phyloP scores from a whole-genome alignment of 2,329 filamentous ascomycete genomes.

The Akanthomyces lecanii region DNA sequence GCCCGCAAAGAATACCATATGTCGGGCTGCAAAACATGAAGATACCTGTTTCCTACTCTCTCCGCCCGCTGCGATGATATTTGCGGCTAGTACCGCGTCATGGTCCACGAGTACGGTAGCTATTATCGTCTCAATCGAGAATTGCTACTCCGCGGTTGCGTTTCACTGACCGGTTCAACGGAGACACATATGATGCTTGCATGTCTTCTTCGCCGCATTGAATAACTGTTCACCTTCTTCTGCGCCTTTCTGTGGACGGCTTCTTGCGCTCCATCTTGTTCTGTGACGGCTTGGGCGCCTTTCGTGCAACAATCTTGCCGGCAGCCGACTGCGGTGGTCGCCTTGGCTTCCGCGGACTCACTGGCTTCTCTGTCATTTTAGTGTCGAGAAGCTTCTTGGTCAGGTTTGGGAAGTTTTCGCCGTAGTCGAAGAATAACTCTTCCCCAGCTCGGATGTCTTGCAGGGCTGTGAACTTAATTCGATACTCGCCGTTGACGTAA shows the following conservation, averaged over 20 bases:
- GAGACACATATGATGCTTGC: not conserved
- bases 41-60: too few species aligned
- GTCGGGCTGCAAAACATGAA: too few species aligned
- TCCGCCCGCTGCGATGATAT: too few species aligned
- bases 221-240: not conserved
- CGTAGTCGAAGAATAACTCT: conserved; percentile 80
- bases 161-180: not conserved
- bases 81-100: not conserved
- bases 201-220: not conserved
- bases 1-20: too few species aligned
- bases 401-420: conserved; percentile 61
- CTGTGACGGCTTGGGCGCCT: conserved; percentile 21
- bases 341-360: conserved; percentile 22
- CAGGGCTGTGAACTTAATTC: conserved; percentile 69
- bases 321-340: conserved; percentile 21
- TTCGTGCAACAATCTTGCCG: conserved; percentile 22
- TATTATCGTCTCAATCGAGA: not conserved
- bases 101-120: not conserved
- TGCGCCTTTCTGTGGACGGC: too few species aligned
- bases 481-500: conserved; percentile 70
- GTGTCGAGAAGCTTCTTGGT: conserved; percentile 41
- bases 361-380: conserved; percentile 31
- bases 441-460: conserved; percentile 65
- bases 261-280: conserved; percentile 24
- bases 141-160: conserved; percentile 5